Percentiles rank a stretch among this genome's conserved stretches.
Evolutionary conservation across 1,139 yeast species (phyloP).

Genomic region (Blastobotrys raffinosifermentans): DNA sequence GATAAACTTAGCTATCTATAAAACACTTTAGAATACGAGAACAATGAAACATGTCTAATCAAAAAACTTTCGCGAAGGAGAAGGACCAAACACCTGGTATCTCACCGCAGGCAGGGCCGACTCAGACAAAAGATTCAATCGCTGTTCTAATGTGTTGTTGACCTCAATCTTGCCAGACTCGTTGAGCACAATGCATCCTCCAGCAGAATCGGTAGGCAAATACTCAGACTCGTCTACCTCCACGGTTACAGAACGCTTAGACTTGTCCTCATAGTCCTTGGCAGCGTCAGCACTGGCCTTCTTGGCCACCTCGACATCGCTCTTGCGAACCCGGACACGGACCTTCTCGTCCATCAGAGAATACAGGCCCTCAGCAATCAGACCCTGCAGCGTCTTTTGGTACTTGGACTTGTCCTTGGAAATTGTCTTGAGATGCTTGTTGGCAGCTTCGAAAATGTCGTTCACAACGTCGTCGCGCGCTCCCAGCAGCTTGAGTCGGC

Average conservation of each 20-base stretch:
- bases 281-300: constrained; percentile 60
- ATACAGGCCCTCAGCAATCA: constrained; percentile 77
- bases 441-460: constrained; percentile 67
- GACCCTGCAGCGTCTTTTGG: constrained; percentile 62
- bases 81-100: constrained; percentile 83
- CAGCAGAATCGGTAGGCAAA: constrained; percentile 49
- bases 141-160: constrained; percentile 89
- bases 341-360: constrained; percentile 69
- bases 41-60: constrained; percentile 45
- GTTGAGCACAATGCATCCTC: constrained; percentile 76
- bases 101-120: constrained; percentile 91
- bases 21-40: no score
- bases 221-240: constrained; percentile 44
- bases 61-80: constrained; percentile 82
- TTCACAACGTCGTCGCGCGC: constrained; percentile 80
- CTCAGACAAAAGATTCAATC: constrained; percentile 74
- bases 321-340: constrained; percentile 59
- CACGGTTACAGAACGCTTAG: constrained; percentile 25
- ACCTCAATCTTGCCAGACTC: constrained; percentile 79
- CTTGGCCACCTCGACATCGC: constrained; percentile 59
- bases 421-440: constrained; percentile 49
- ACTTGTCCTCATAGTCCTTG: constrained; percentile 52
- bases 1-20: no score
- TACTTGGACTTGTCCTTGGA: constrained; percentile 52
- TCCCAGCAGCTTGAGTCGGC: constrained; percentile 81